These are phyloP conservation scores for Trichoderma lentiforme DNA, from an alignment of 2,329 filamentous ascomycete genomes.

Conservation along the genomic window DNA sequence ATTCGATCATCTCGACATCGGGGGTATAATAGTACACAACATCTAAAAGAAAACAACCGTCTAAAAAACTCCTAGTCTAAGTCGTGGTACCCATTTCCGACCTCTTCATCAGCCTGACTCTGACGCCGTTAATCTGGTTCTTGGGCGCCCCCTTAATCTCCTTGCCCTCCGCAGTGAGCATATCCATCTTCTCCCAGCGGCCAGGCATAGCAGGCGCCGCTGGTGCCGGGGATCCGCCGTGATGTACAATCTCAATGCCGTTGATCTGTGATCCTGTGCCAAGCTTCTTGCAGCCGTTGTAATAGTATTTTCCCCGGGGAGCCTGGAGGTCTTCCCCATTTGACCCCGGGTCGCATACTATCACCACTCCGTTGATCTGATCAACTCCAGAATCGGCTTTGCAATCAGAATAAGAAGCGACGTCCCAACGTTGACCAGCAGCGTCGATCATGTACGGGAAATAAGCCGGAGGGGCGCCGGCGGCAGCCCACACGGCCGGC, in stretches of 20 bases:
- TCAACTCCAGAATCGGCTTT: neutral
- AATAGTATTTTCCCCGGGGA: neutral
- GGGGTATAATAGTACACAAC: neutral
- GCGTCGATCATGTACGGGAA: neutral
- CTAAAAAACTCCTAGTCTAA: neutral
- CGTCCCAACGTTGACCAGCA: neutral
- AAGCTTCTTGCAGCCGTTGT: slow-evolving; percentile 5
- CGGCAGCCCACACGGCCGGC: neutral
- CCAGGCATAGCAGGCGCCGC: neutral
- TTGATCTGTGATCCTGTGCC: slow-evolving; percentile 4
- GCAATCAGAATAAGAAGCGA: neutral
- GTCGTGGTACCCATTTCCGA: neutral
- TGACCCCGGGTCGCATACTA: neutral
- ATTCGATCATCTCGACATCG: neutral
- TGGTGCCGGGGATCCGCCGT: neutral
- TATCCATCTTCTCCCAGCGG: neutral
- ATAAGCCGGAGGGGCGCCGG: neutral
- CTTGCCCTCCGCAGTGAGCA: neutral
- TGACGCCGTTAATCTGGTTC: slow-evolving; percentile 13
- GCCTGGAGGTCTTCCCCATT: neutral
- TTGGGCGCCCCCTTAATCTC: neutral
- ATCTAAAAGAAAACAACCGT: neutral
- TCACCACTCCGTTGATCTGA: slow-evolving; percentile 13
- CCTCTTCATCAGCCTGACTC: slow-evolving; percentile 4
- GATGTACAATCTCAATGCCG: slow-evolving; percentile 3